Conservation (phyloP, 2,329 filamentous ascomycete species). For the Ophiocordyceps camponoti-saundersi region DNA sequence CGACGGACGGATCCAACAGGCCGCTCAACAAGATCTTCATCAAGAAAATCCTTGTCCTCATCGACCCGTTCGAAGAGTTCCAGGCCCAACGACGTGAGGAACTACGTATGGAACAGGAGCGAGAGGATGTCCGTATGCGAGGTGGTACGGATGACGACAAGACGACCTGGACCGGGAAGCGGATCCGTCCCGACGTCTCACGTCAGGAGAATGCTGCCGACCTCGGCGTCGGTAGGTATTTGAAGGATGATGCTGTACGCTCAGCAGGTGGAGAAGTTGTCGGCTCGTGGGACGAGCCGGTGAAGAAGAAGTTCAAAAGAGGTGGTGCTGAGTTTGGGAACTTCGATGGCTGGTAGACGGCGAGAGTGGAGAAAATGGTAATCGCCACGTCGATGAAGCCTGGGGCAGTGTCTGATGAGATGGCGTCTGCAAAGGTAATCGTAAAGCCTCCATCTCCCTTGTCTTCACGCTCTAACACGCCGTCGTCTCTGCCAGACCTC, state of each 20-base stretch:
- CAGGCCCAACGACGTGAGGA: constrained; percentile 53
- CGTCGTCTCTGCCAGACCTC: too few species aligned
- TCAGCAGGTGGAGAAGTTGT: constrained; percentile 37
- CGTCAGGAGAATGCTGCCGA: constrained; percentile 23
- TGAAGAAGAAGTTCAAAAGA: constrained; percentile 61
- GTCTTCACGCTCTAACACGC: too few species aligned
- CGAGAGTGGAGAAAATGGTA: too few species aligned
- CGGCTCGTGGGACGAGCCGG: constrained; percentile 52
- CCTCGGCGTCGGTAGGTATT: constrained; percentile 57
- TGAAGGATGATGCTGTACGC: constrained; percentile 37
- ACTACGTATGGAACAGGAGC: constrained; percentile 38
- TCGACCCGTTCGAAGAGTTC: constrained; percentile 94
- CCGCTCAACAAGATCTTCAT: constrained; percentile 69
- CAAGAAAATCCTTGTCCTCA: constrained; percentile 66
- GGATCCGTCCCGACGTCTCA: constrained; percentile 53
- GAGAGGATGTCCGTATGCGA: constrained; percentile 41
- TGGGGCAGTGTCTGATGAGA: too few species aligned
- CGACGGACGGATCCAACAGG: constrained; percentile 57
- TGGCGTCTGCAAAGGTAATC: neutral
- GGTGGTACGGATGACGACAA: constrained; percentile 75
- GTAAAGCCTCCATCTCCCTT: too few species aligned
- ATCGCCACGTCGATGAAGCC: too few species aligned
- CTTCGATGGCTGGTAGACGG: constrained; percentile 73
- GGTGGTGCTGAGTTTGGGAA: constrained; percentile 79
- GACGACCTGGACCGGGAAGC: constrained; percentile 92